Conservation (phyloP, 2,329 filamentous ascomycete genomes). For the Diaporthe ampelina region DNA sequence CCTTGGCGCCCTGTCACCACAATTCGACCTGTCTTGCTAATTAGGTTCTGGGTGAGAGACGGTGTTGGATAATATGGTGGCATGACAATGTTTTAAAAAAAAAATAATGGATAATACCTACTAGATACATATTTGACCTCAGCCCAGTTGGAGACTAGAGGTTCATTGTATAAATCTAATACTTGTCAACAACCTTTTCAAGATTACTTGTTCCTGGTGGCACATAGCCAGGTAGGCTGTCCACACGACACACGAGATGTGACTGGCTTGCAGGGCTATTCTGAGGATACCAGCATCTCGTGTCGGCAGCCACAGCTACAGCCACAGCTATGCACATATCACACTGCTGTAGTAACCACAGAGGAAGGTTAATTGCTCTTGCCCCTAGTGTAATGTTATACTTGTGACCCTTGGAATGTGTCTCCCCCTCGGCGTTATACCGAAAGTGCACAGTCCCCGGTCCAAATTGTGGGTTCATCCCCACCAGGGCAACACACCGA, state of each 20-base stretch:
- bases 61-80: neutral
- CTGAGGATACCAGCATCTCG: too few relatives aligned
- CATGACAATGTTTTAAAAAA: slow-evolving; percentile 3
- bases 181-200: neutral
- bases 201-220: neutral
- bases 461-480: neutral
- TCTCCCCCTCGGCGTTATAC: neutral
- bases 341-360: too few relatives aligned
- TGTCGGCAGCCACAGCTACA: too few relatives aligned
- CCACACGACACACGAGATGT: too few relatives aligned
- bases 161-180: slow-evolving; percentile 1
- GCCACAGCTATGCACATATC: too few relatives aligned
- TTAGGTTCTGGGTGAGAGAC: neutral
- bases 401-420: too few relatives aligned
- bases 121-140: neutral
- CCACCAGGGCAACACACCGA: slow-evolving; percentile 16
- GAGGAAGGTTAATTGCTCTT: too few relatives aligned
- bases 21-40: slow-evolving; percentile 28
- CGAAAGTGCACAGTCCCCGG: neutral
- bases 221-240: too few relatives aligned
- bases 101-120: slow-evolving; percentile 27
- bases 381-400: neutral
- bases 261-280: too few relatives aligned
- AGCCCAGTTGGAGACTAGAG: neutral
- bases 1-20: slow-evolving; percentile 13